Percentiles rank a stretch among this genome's conserved stretches.
phyloP scores from a whole-genome alignment of 2,329 filamentous ascomycete genomes.

The Ceratocystis ficicola region DNA sequence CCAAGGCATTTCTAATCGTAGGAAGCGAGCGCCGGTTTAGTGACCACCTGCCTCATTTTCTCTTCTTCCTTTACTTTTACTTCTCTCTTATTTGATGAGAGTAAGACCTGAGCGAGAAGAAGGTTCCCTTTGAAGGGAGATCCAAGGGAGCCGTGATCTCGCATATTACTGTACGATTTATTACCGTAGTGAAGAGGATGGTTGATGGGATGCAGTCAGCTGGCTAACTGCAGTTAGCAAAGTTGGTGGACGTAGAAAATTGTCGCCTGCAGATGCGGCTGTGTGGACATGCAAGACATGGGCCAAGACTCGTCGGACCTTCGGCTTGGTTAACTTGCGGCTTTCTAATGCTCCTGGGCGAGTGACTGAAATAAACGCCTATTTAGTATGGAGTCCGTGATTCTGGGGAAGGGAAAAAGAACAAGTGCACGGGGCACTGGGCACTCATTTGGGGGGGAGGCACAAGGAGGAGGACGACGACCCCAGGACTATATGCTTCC shows the following conservation, averaged over 20 bases:
- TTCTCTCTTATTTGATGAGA: background rate
- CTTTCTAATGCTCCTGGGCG: too few relatives aligned
- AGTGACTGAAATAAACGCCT: background rate
- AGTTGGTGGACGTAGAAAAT: background rate
- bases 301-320: background rate
- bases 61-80: background rate
- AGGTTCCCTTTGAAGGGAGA: background rate
- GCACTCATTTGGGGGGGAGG: background rate
- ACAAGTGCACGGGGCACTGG: background rate
- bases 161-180: background rate
- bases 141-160: background rate
- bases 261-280: background rate
- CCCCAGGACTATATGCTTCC: too few relatives aligned
- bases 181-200: background rate
- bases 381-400: background rate
- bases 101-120: background rate
- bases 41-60: background rate
- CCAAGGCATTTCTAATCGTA: background rate
- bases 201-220: background rate
- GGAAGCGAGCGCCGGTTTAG: background rate
- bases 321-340: too few relatives aligned
- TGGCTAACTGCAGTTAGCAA: background rate
- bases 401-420: slow-evolving; percentile 1
- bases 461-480: too few relatives aligned
- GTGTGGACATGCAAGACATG: background rate